These are phyloP conservation scores for Colletotrichum sp. DNA, from an alignment of 2,329 filamentous ascomycete species.

Conservation along the genomic window DNA sequence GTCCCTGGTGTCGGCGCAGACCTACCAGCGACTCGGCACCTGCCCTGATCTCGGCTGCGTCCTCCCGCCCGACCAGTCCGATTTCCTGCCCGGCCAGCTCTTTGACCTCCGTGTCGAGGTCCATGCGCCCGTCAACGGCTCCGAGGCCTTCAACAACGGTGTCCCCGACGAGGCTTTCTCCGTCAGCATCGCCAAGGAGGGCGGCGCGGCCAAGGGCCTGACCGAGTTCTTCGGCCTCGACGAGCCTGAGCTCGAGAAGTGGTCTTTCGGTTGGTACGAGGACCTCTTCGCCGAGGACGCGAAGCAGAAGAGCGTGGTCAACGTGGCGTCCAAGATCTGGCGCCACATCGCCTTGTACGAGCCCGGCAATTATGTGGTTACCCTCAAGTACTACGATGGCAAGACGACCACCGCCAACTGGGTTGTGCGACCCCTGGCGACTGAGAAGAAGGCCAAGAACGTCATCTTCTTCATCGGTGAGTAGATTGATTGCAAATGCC, in stretches of 20 bases:
- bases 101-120: slow-evolving; percentile 87
- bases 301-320: slow-evolving; percentile 72
- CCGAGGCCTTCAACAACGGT: slow-evolving; percentile 73
- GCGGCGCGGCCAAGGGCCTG: slow-evolving; percentile 55
- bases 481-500: neutral
- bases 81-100: slow-evolving; percentile 83
- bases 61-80: slow-evolving; percentile 69
- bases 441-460: slow-evolving; percentile 80
- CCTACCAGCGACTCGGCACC: slow-evolving; percentile 63
- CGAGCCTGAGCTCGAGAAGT: slow-evolving; percentile 78
- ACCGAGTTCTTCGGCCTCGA: slow-evolving; percentile 75
- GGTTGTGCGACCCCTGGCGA: slow-evolving; percentile 74
- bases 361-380: slow-evolving; percentile 80
- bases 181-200: slow-evolving; percentile 74
- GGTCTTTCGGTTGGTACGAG: slow-evolving; percentile 87
- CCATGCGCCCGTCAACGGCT: slow-evolving; percentile 81
- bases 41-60: slow-evolving; percentile 65
- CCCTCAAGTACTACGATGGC: slow-evolving; percentile 75
- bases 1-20: slow-evolving; percentile 56
- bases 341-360: slow-evolving; percentile 77
- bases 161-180: slow-evolving; percentile 77
- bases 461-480: slow-evolving; percentile 83
- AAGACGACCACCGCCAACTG: slow-evolving; percentile 76
- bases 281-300: slow-evolving; percentile 81
- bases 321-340: slow-evolving; percentile 81